These are phyloP conservation scores for Arthrobotrys sphaeroides DNA, from an alignment of 2,329 filamentous ascomycete genomes.

Conservation along the genomic window DNA sequence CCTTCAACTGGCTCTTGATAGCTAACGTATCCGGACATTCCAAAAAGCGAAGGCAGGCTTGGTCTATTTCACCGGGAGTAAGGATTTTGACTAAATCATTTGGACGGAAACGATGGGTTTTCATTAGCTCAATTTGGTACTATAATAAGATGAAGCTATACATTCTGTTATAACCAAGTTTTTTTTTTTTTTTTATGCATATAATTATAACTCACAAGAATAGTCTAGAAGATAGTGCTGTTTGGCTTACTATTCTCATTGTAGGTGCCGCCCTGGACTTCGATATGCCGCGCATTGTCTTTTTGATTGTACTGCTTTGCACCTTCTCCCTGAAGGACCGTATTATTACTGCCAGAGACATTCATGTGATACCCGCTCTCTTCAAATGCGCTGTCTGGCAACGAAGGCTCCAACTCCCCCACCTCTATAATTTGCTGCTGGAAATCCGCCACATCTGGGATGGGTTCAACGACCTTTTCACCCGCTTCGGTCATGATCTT, in stretches of 20 bases:
- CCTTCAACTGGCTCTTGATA: slow-evolving; percentile 54
- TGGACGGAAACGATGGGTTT: neutral
- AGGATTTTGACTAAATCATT: neutral
- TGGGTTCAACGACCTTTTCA: neutral
- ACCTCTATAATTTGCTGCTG: neutral
- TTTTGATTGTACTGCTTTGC: neutral
- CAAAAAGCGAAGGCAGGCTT: slow-evolving; percentile 41
- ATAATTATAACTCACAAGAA: too few relatives aligned
- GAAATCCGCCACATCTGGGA: neutral
- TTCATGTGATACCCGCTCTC: neutral
- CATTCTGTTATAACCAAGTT: too few relatives aligned
- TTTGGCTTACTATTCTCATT: neutral
- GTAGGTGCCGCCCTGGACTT: neutral
- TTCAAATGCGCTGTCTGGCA: neutral
- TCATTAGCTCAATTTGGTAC: neutral
- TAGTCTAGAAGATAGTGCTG: too few relatives aligned
- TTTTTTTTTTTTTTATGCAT: too few relatives aligned
- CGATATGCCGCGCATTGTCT: neutral
- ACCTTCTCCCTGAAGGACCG: neutral
- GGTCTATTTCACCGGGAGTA: slow-evolving; percentile 6
- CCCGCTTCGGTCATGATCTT: slow-evolving; percentile 2
- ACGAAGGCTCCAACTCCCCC: neutral
- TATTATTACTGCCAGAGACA: neutral
- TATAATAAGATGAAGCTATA: too few relatives aligned
- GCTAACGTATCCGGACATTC: slow-evolving; percentile 50